A percentile compares a stretch with the other conserved stretches of the same genome.
phyloP scores from a whole-genome alignment of 1,284 basidiomycete genomes.

The Termitomyces sp. region DNA sequence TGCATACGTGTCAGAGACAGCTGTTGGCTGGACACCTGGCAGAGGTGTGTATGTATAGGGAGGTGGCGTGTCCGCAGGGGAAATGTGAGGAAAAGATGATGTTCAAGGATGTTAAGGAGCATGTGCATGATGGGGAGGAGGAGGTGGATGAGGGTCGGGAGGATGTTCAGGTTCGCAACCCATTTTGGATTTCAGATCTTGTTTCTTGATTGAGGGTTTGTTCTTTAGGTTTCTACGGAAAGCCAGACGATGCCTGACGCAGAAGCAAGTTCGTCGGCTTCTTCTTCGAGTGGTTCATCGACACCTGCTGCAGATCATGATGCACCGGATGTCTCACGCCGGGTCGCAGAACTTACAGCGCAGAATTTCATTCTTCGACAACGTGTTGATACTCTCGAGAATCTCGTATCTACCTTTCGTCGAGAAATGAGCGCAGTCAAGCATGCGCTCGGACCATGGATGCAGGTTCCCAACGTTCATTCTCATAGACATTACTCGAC shows the following conservation, averaged over 20 bases:
- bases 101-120: constrained; percentile 37
- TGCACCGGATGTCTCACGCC: constrained; percentile 16
- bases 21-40: constrained; percentile 60
- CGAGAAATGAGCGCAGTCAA: constrained; percentile 49
- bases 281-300: neutral
- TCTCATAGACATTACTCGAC: constrained; percentile 19
- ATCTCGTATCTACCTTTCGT: constrained; percentile 40
- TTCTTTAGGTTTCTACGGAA: neutral
- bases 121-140: constrained; percentile 31
- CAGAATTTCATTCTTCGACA: constrained; percentile 59
- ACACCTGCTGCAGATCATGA: constrained; percentile 17
- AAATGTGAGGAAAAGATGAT: constrained; percentile 41
- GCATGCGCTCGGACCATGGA: constrained; percentile 64
- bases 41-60: constrained; percentile 54
- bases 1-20: constrained; percentile 40
- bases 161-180: neutral
- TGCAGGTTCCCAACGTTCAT: constrained; percentile 19
- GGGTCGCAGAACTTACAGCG: constrained; percentile 41
- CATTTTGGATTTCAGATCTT: neutral
- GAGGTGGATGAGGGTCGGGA: too few species aligned
- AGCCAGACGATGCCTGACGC: neutral
- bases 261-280: neutral
- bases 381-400: constrained; percentile 51
- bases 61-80: constrained; percentile 49
- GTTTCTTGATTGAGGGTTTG: neutral